Base-by-base conservation (phyloP, 495 filamentous ascomycete genomes). In the Lepidopterella palustris region DNA sequence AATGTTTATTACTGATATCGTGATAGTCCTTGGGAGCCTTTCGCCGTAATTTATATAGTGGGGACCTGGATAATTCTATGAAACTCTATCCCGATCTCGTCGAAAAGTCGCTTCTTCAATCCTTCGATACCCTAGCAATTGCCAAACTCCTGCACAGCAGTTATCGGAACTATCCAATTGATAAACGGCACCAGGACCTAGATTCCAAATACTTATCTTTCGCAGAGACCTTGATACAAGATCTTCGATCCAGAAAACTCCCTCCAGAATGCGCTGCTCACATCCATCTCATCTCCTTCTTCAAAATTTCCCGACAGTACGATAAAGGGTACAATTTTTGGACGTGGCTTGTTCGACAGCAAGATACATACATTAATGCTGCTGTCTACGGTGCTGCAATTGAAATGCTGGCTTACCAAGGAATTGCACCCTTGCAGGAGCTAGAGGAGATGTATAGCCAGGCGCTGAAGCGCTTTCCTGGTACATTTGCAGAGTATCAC, bases 371-470 rank as follows among this genome's bases (percentile, higher is more conserved):
- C 32, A 61, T 72, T 10, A 64, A 74, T 55, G 58, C 62, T 4
- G 60, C 70, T 4, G 75, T 77, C 9, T 80, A 79, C 53, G 78
- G 78, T 0, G 73, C 72, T 9, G 75, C 74, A 1, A 78, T 80
- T 23, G 78, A 80, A 58, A 60, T 73, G 32, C 62, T 80, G 35
- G 74, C 77, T 9, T 73, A 70, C 18, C 61, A 71, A 53, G 78
- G 76, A 0, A 60, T 50, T 15, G 42, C 66, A 26, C 10, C 45
- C 40, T 65, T 78, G 0, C 27, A 54, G 13, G 66, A 67, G 1
- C 62, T 80, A 28, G 78, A 80, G 52, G 57, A 62, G 1, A 57
- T 80, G 29, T 80, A 74, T 49, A 58, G 60, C 2, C 45, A 74
- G 24, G 78, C 72, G 3, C 62, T 80, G 18, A 63, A 66, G 51